Evolutionary conservation across 768 basidiomycete species (phyloP).

Genomic region (Leccinum sublutescens): DNA sequence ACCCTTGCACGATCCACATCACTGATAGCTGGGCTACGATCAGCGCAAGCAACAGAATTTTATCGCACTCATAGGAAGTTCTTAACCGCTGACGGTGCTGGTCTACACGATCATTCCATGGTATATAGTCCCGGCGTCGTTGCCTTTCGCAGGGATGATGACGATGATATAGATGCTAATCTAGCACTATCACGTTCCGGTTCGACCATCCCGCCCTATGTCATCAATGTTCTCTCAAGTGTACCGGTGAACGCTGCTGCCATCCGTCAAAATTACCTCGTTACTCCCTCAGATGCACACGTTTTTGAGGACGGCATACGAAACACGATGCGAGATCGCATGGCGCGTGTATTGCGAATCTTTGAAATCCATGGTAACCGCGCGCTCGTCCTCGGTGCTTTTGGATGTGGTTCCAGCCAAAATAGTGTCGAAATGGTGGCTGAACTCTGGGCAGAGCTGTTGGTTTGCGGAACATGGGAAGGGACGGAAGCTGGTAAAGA

Average conservation of each 20-base stretch:
- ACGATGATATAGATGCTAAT: constrained; percentile 20
- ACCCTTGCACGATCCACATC: constrained; percentile 40
- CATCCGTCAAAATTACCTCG: constrained; percentile 38
- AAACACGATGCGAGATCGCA: constrained; percentile 45
- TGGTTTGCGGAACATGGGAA: constrained; percentile 35
- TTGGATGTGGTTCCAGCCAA: constrained; percentile 43
- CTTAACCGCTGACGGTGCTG: constrained; percentile 36
- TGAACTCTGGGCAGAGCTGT: constrained; percentile 45
- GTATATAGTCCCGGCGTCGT: constrained; percentile 45
- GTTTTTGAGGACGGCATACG: constrained; percentile 41
- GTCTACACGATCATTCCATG: constrained; percentile 47
- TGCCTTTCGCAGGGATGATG: constrained; percentile 41
- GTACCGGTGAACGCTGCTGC: constrained; percentile 45
- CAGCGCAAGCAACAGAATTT: constrained; percentile 36
- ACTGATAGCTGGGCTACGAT: constrained; percentile 38
- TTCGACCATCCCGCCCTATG: constrained; percentile 39
- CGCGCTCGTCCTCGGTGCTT: constrained; percentile 42
- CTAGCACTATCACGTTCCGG: constrained; percentile 6
- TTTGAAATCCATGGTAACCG: constrained; percentile 42
- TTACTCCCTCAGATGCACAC: constrained; percentile 33
- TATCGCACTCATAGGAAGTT: constrained; percentile 40
- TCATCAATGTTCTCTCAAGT: constrained; percentile 39
- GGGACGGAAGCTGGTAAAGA: constrained; percentile 19
- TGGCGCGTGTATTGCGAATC: constrained; percentile 44
- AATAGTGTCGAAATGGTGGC: constrained; percentile 43